Conservation (phyloP, 192 early-diverging fungal species). For the Geranomyces michiganensis region DNA sequence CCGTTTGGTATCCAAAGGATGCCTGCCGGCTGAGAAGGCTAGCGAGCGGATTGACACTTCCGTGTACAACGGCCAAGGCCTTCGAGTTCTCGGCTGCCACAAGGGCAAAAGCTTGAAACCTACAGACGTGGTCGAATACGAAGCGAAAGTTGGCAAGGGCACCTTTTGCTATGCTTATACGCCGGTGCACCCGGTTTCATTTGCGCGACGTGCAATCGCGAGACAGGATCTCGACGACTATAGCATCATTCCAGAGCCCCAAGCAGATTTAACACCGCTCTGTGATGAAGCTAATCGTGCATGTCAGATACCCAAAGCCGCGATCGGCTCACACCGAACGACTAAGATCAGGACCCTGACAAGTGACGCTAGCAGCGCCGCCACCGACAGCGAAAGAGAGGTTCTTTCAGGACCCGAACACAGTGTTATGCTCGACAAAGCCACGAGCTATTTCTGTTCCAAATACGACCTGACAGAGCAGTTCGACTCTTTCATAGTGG, state of each 20-base stretch:
- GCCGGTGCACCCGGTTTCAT: conserved; percentile 11
- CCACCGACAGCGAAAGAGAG: too few species aligned
- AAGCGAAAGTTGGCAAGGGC: conserved; percentile 9
- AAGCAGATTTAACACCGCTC: too few species aligned
- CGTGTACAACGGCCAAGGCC: conserved; percentile 13
- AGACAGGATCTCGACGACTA: conserved; percentile 17
- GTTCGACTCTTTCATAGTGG: too few species aligned
- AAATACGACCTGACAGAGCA: too few species aligned
- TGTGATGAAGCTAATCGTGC: too few species aligned
- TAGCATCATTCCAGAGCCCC: conserved; percentile 12
- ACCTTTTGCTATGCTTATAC: conserved; percentile 17
- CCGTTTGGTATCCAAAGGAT: conserved; percentile 1
- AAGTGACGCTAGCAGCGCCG: too few species aligned
- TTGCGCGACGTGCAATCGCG: conserved; percentile 9
- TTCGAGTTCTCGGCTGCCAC: conserved; percentile 9
- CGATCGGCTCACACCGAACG: too few species aligned
- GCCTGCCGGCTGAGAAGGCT: conserved; percentile 2
- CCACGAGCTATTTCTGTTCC: too few species aligned
- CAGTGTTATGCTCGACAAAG: too few species aligned
- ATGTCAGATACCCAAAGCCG: too few species aligned
- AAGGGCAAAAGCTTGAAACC: conserved; percentile 10
- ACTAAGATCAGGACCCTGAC: too few species aligned
- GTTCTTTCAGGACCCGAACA: too few species aligned
- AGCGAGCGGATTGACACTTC: conserved; percentile 6
- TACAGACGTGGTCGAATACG: conserved; percentile 1